Evolutionary conservation across 2,329 filamentous ascomycete species (phyloP), one percentile per base, ranked within the genome.

Genomic region (Zymoseptoria tritici): DNA sequence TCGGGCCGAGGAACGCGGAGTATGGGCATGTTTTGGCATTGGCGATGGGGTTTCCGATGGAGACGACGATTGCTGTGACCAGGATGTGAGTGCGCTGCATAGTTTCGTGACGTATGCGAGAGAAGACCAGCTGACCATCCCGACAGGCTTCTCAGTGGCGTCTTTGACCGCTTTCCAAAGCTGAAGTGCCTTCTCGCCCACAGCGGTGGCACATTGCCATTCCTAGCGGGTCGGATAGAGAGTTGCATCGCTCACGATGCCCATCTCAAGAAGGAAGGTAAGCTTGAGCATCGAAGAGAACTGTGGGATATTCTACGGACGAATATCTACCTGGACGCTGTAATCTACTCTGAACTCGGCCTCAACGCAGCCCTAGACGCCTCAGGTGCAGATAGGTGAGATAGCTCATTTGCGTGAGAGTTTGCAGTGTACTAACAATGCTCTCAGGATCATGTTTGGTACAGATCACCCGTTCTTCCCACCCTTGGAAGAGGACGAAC

Each of bases 21-120:
- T 96, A 95, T 71, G 92, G 92, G 0, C 92, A 96, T 72, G 91
- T 96, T 0, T 80, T 97, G 2, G 89, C 91, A 0, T 78, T 97
- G 0, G 90, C 91, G 0, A 78, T 97, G 3, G 92, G 92, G 0
- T 96, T 96, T 71, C 91, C 92, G 0, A 83, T 97, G 66, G 92
- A 97, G 76, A 97, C 92, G 0, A 96, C 92, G 1, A 93, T 97
- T 67, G 90, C 91, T 0, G 86, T 96, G 2, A 85, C 89, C 3
- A 81, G 92, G 53, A 95, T 97, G 90, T 86, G 29, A 26, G 52
- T 53, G n/a, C 22, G 8, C n/a, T n/a, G n/a, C n/a, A n/a, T n/a
- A n/a, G n/a, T n/a, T n/a, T n/a, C 11, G 13, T 16, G 36, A 46
- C 36, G 13, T n/a, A 2, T 46, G 2, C 11, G 5, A n/a, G 13